These are phyloP conservation scores for Botryotinia globosa DNA, from an alignment of 2,329 filamentous ascomycete genomes.

Conservation along the genomic window DNA sequence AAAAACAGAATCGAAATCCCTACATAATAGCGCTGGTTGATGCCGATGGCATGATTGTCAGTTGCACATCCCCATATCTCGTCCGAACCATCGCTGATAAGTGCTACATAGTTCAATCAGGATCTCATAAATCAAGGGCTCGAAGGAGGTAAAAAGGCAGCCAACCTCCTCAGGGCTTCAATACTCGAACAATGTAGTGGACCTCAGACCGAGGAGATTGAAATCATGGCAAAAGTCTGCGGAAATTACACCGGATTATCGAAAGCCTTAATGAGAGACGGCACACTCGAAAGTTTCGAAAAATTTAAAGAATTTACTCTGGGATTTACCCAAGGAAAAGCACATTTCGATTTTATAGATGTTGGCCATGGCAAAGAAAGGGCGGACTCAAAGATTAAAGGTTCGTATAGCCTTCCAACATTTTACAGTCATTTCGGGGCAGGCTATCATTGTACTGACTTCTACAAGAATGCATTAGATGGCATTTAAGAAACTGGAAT, in stretches of 20 bases:
- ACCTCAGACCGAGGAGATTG: constrained; percentile 44
- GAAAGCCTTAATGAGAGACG: constrained; percentile 50
- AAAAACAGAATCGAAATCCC: constrained; percentile 47
- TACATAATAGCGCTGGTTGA: constrained; percentile 62
- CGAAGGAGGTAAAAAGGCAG: constrained; percentile 41
- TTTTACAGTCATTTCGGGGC: not conserved
- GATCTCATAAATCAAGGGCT: constrained; percentile 52
- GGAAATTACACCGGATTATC: constrained; percentile 53
- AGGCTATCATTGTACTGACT: constrained; percentile 22
- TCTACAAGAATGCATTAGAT: constrained; percentile 43
- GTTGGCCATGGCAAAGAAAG: constrained; percentile 58
- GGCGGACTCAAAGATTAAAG: constrained; percentile 59
- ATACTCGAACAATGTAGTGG: constrained; percentile 48
- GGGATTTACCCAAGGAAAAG: constrained; percentile 58
- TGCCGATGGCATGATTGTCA: constrained; percentile 60
- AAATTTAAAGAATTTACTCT: constrained; percentile 55
- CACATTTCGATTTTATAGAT: constrained; percentile 63
- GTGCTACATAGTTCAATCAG: constrained; percentile 53
- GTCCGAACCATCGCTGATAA: constrained; percentile 20
- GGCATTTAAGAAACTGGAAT: constrained; percentile 58
- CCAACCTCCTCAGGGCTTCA: constrained; percentile 47
- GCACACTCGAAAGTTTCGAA: constrained; percentile 45
- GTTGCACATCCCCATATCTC: constrained; percentile 30
- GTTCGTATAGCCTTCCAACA: constrained; percentile 39
- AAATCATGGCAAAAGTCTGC: constrained; percentile 56